A percentile compares a stretch with the other conserved stretches of the same genome.
Conservation (phyloP, 495 filamentous ascomycete genomes). For the Aspergillus indologenus region DNA sequence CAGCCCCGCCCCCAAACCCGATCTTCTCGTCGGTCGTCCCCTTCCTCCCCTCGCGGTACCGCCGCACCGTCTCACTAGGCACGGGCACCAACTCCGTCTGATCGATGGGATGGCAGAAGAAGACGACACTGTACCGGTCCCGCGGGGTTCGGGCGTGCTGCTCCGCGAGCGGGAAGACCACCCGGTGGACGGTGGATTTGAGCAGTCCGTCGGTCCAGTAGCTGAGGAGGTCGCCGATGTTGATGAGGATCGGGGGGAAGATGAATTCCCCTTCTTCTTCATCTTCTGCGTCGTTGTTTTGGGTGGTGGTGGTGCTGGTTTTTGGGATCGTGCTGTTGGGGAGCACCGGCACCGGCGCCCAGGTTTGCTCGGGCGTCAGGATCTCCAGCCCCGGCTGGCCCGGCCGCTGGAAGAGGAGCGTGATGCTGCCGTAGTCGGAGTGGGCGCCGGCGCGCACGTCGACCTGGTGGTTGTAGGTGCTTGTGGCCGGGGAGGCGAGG, state of each 20-base stretch:
- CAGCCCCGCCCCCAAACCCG: constrained; percentile 44
- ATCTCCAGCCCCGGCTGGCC: constrained; percentile 88
- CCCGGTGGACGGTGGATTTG: constrained; percentile 82
- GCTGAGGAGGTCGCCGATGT: constrained; percentile 85
- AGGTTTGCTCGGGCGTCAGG: constrained; percentile 49
- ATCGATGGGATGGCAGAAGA: constrained; percentile 85
- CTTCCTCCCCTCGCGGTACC: constrained; percentile 33
- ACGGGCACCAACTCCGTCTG: constrained; percentile 67
- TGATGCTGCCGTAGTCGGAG: constrained; percentile 65
- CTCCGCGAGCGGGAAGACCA: constrained; percentile 65
- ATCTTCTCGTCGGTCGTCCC: constrained; percentile 27
- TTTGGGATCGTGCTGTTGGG: constrained; percentile 18
- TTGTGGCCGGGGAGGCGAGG: constrained; percentile 38
- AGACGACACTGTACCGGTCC: constrained; percentile 86
- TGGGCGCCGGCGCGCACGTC: constrained; percentile 67
- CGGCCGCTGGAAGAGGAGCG: constrained; percentile 72
- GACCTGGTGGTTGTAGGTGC: constrained; percentile 45
- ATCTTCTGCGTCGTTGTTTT: background rate
- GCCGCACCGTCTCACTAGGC: constrained; percentile 61
- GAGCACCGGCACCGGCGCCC: constrained; percentile 47
- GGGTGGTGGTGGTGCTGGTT: background rate
- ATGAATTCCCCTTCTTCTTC: constrained; percentile 41
- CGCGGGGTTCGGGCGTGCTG: constrained; percentile 43
- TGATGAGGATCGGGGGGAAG: constrained; percentile 79
- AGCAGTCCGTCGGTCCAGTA: constrained; percentile 90